Base-by-base conservation (phyloP, 2,329 filamentous ascomycete genomes). In the Microdochium bolleyi region DNA sequence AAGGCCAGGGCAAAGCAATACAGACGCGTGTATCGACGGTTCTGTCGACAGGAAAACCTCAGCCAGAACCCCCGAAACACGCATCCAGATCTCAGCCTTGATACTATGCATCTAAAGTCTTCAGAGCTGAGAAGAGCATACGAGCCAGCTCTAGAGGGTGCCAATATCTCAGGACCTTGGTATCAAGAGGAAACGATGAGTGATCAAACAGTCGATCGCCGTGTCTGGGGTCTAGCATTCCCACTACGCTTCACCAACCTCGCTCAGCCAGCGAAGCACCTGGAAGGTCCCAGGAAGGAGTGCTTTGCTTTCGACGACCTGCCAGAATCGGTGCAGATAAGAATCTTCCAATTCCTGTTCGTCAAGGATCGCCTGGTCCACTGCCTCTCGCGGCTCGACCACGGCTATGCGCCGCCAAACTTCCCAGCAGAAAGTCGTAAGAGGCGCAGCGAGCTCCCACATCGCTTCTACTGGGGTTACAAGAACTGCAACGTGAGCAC, bases 381-480 rank as follows among this genome's bases (percentile, higher is more conserved):
- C 49, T 67, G 62, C 25, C 61, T 76, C 2, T 74, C 72, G 0
- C 61, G 74, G 0, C 62, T 76, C 0, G 73, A 76, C 24, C 65
- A 25, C 3, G 16, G 19, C 8, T 41, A 50, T 24, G 16, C n/a
- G 9, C 53, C 53, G 9, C 48, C 48, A 16, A 49, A 30, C 24
- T 62, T 16, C 56, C 61, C n/a, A 4, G 3, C 8, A 49, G 57
- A 49, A 30, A 55, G 24, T 51, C 54, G 5, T 22, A 34, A 1
- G 25, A 37, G 10, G 9, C 52, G 1, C 7, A 61, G 56, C 8
- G 58, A 62, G 1, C 65, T 73, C 0, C 59, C 66, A 0, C 66
- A 66, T 22, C 63, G 69, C 1, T 76, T 79, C 48, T 71, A 74
- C 24, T 62, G 73, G 7, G 58, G 73, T 53, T 16, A 55, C 10